Base-by-base conservation (phyloP, 352 stramenopile genomes). In the Paralagenidium karlingii region DNA sequence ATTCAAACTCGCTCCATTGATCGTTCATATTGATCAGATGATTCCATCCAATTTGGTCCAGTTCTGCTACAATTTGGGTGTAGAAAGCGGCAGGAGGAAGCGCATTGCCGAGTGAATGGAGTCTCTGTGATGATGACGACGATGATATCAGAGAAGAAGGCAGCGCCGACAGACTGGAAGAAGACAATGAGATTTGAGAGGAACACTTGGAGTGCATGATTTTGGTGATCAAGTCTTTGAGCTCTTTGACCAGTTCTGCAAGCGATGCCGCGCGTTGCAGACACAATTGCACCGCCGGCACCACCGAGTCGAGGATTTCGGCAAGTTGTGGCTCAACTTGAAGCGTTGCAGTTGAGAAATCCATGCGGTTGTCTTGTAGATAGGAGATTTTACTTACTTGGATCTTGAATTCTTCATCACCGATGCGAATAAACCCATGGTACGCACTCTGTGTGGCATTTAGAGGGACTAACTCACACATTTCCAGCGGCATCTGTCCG, bases 41-140 rank as follows among this genome's bases (percentile, higher is more conserved):
- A 38, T 59, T 48, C 75, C 75, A 88, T n/a, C 71, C 68, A 24
- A 88, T 47, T 1, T 40, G 40, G 25, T 79, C 63, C 29, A 88
- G 24, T 49, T 88, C 70, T 3, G 41, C 60, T 55, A 85, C 60
- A 13, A 88, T 47, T 28, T 36, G 60, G 16, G 47, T 58, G 53
- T 88, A 88, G 51, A 79, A 83, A 10, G 38, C 34, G n/a, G 66
- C 53, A 12, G 51, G 52, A 6, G 67, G 70, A 12, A 84, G 53
- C 26, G 51, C 20, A 22, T n/a, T 16, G 8, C 20, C 12, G 8
- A n/a, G 12, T n/a, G 13, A 25, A 10, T 10, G 16, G 13, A 15
- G 26, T 2, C 16, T 16, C 18, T 8, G 29, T 44, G 37, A 32
- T 28, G 31, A 27, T 5, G 31, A 5, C 0, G 21, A 25, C n/a